phyloP scores from a whole-genome alignment of 345 rosid species.

The Trapa incisa region DNA sequence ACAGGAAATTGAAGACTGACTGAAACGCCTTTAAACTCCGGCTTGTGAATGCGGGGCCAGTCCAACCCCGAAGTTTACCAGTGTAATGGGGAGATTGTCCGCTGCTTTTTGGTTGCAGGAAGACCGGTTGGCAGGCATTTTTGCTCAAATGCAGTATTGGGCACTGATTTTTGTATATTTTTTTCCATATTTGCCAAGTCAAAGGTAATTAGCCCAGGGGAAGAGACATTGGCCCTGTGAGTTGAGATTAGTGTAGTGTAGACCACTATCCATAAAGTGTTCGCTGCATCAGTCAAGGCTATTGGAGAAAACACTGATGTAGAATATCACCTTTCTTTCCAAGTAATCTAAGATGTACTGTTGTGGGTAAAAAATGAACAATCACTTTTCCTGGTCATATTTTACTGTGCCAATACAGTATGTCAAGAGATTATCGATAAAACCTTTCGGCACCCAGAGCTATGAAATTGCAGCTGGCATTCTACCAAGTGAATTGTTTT shows the following conservation, averaged over 20 bases:
- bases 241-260: neutral
- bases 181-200: neutral
- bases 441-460: conserved; percentile 1
- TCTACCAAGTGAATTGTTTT: neutral
- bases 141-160: neutral
- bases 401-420: neutral
- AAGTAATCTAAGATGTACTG: no score
- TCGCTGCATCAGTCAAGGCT: neutral
- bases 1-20: conserved; percentile 60
- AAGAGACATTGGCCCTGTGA: neutral
- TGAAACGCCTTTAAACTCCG: neutral
- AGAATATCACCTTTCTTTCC: no score
- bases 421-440: neutral
- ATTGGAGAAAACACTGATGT: no score
- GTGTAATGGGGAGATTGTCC: neutral
- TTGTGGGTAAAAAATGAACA: neutral
- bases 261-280: neutral
- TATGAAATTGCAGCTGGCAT: neutral
- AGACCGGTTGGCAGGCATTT: neutral
- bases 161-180: neutral
- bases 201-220: neutral
- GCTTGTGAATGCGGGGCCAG: neutral
- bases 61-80: neutral
- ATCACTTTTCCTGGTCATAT: neutral
- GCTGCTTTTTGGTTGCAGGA: neutral